Conservation (phyloP, 345 rosid species). For the Aegle marmelos region DNA sequence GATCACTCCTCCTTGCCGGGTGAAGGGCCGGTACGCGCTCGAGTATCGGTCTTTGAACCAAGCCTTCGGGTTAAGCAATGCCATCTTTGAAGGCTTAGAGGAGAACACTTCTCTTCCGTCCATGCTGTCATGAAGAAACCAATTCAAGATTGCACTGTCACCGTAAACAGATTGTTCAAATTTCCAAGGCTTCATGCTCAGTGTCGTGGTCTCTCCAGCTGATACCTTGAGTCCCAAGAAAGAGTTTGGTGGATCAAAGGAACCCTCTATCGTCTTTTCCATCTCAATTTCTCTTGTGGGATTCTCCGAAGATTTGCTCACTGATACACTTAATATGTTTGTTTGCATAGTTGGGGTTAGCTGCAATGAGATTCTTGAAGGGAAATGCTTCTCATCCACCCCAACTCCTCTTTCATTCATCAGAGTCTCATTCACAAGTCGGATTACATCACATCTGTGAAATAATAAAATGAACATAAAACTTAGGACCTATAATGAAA, state of each 20-base stretch:
- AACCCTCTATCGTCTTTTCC: slow-evolving; percentile 51
- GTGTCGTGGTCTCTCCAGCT: slow-evolving; percentile 51
- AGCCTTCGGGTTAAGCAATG: slow-evolving; percentile 63
- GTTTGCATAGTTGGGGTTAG: slow-evolving; percentile 67
- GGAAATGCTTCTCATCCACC: slow-evolving; percentile 72
- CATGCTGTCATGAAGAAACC: slow-evolving; percentile 81
- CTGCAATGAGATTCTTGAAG: slow-evolving; percentile 65
- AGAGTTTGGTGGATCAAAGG: slow-evolving; percentile 66
- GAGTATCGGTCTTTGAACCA: slow-evolving; percentile 83
- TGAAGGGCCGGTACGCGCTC: slow-evolving; percentile 70
- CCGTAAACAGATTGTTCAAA: slow-evolving; percentile 74
- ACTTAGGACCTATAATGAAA: neutral
- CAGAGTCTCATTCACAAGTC: slow-evolving; percentile 53
- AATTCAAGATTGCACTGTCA: slow-evolving; percentile 54
- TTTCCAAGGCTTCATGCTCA: slow-evolving; percentile 80
- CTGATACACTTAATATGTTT: slow-evolving; percentile 70
- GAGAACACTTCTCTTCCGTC: slow-evolving; percentile 86
- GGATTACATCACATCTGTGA: slow-evolving; percentile 57
- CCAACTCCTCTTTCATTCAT: slow-evolving; percentile 69
- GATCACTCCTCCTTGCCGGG: slow-evolving; percentile 76
- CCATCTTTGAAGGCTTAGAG: slow-evolving; percentile 59
- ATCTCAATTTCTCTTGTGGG: slow-evolving; percentile 45
- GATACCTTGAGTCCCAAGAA: slow-evolving; percentile 62
- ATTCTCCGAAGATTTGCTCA: slow-evolving; percentile 71
- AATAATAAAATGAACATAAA: neutral